phyloP scores from a whole-genome alignment of 768 basidiomycete genomes.

The Tylopilus felleus region DNA sequence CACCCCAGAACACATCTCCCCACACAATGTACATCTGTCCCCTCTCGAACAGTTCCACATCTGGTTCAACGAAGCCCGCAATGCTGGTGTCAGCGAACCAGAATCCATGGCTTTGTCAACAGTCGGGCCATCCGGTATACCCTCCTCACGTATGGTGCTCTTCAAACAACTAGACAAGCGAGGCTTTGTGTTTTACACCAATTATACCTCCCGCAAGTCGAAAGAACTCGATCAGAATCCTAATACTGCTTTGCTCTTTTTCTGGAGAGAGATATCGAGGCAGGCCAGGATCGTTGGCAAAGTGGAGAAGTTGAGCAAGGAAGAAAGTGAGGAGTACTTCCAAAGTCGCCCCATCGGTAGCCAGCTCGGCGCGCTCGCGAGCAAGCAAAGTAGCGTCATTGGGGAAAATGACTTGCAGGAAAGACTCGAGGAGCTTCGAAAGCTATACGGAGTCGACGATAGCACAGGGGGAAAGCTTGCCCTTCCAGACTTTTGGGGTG shows the following conservation, averaged over 20 bases:
- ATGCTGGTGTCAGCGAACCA: constrained; percentile 71
- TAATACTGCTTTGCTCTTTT: constrained; percentile 79
- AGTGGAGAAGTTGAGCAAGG: constrained; percentile 70
- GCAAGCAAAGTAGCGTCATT: constrained; percentile 80
- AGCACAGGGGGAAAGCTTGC: constrained; percentile 51
- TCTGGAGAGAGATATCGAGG: constrained; percentile 83
- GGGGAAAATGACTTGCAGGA: constrained; percentile 65
- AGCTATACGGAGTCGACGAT: constrained; percentile 51
- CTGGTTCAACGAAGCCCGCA: constrained; percentile 76
- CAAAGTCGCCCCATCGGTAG: constrained; percentile 77
- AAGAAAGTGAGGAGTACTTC: constrained; percentile 85
- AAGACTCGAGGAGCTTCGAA: constrained; percentile 55
- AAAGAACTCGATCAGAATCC: constrained; percentile 74
- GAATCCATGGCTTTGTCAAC: constrained; percentile 87
- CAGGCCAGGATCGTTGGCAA: constrained; percentile 82
- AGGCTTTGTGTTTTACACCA: constrained; percentile 97
- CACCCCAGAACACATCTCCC: constrained; percentile 61
- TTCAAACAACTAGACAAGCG: constrained; percentile 85
- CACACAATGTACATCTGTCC: constrained; percentile 53
- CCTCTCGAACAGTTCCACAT: constrained; percentile 82
- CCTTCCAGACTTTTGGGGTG: constrained; percentile 92
- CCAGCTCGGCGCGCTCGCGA: constrained; percentile 90
- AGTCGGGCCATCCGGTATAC: constrained; percentile 65
- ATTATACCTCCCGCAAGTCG: constrained; percentile 93
- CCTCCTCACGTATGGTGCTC: constrained; percentile 86